Evolutionary conservation across 2,329 filamentous ascomycete genomes (phyloP), one percentile per base, ranked within the genome.

Genomic region (Phaeophleospora eucalypticola): DNA sequence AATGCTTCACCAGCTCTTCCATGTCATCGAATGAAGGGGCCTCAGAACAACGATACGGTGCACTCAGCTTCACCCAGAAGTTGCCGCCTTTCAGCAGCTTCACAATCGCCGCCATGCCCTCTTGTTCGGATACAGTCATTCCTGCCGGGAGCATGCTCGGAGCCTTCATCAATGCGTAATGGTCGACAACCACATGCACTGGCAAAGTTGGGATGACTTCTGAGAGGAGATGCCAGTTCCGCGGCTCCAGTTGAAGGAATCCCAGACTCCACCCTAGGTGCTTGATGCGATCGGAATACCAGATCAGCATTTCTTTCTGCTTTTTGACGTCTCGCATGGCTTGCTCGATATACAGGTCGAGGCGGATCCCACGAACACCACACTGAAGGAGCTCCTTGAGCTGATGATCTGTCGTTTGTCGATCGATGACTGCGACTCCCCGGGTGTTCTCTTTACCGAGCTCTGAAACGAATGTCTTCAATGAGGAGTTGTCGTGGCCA

Each of bases 41-140:
- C 14, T 24, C 18, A 9, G 42, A 44, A 16, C 34, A 37, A 14
- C 42, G 42, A 37, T 44, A 44, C 14, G 42, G 42, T 21, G 42
- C 42, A 16, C 29, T 36, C 6, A 44, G 14, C 18, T 44, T 44
- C n/a, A 44, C 17, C 32, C 34, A 44, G 19, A 44, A 29, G 12
- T 44, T 36, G 4, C 17, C 12, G 7, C 20, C 20, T 8, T 24
- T 27, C 4, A 44, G 4, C 3, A 37, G 8, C 10, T 38, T 15
- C 12, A 44, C 2, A n/a, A 44, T 20, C 14, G 42, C 8, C 19
- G 20, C 18, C 4, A 44, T 36, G 3, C 42, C 42, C 12, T 19
- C 34, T 27, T 44, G 42, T 3, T n/a, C 20, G 8, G 20, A n/a
- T n/a, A 36, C 32, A 15, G 37, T 21, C 7, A 4, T 19, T 8